Evolutionary conservation across 148 eudicot species (phyloP).

Genomic region (Polygonum maritimum): DNA sequence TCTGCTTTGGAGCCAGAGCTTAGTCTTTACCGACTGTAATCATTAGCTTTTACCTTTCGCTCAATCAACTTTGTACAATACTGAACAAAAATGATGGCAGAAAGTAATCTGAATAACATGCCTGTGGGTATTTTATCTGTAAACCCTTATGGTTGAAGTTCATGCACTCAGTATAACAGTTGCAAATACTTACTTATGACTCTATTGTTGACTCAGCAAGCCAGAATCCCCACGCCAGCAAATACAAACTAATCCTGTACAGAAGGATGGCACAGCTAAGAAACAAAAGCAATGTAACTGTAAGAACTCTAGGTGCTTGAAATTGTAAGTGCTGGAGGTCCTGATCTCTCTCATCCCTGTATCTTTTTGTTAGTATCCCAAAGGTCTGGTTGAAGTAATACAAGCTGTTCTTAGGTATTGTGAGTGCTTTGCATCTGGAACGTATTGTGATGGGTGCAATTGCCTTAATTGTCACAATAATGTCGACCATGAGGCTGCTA

Average conservation of each 20-base stretch:
- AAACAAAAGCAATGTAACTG: constrained; percentile 66
- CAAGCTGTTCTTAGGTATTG: constrained; percentile 55
- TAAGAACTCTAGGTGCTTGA: constrained; percentile 64
- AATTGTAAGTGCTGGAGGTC: constrained; percentile 42
- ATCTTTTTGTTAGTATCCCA: not conserved
- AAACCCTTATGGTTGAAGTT: not conserved
- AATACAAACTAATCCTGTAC: constrained; percentile 21
- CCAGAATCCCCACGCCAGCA: constrained; percentile 32
- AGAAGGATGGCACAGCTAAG: constrained; percentile 41
- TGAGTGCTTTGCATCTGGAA: constrained; percentile 75
- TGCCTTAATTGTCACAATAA: constrained; percentile 66
- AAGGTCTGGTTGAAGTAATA: constrained; percentile 3
- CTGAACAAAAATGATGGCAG: not conserved
- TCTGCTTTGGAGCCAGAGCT: too few relatives aligned
- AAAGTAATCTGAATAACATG: not conserved
- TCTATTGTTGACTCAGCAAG: constrained; percentile 18
- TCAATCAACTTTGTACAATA: not conserved
- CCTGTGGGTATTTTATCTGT: not conserved
- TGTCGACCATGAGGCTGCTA: constrained; percentile 41
- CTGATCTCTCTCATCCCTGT: not conserved
- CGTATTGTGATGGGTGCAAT: constrained; percentile 72
- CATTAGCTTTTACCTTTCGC: not conserved
- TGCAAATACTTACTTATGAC: not conserved
- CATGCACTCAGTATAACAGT: not conserved
- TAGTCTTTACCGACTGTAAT: too few relatives aligned